Base-by-base conservation (phyloP, 2,329 filamentous ascomycete species). In the Penicillium sclerotiorum region DNA sequence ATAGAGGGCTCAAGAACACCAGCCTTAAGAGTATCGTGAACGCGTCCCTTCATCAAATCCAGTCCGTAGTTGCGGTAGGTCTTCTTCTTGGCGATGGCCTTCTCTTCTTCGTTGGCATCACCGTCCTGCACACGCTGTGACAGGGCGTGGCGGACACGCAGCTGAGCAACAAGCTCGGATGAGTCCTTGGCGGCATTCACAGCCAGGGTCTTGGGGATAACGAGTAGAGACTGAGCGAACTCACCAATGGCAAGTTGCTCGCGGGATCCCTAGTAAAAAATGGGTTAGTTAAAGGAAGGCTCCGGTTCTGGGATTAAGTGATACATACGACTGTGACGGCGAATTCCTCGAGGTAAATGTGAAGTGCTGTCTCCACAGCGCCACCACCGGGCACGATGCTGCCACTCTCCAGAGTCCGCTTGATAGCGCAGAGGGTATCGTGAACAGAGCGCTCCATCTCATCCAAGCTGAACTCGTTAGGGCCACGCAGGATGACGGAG, bases 371-470 rank as follows among this genome's bases (percentile, higher is more conserved):
- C 80, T 99, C 94, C 18, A 96, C 93, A 36, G 94, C 94, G 68
- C 93, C 94, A 59, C 94, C 94, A 59, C 94, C 94, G 13, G 94
- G 94, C 32, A 99, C 94, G 59, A 99, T 95, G 75, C 89, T 92
- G 65, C 94, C 94, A 67, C 90, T 96, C 78, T 99, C 94, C 7
- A 99, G 81, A 3, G 94, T 96, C 62, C 94, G 86, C 85, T 99
- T 99, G 58, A 99, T 92, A 39, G 94, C 94, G 60, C 90, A 96
- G 39, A 99, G 81, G 12, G 93, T 95, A 75, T 99, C 94, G 77
- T 99, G 94, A 15, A 99, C 86, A 1, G 94, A 97, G 58, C 94
- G 89, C 81, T 99, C 94, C 93, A 97, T 99, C 81, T 99, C 94
- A 67, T 99, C 94, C 23, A 99, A 84, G 53, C 90, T 90, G 77